Base-by-base conservation (phyloP, 345 rosid genomes). In the Salix arbutifolia region DNA sequence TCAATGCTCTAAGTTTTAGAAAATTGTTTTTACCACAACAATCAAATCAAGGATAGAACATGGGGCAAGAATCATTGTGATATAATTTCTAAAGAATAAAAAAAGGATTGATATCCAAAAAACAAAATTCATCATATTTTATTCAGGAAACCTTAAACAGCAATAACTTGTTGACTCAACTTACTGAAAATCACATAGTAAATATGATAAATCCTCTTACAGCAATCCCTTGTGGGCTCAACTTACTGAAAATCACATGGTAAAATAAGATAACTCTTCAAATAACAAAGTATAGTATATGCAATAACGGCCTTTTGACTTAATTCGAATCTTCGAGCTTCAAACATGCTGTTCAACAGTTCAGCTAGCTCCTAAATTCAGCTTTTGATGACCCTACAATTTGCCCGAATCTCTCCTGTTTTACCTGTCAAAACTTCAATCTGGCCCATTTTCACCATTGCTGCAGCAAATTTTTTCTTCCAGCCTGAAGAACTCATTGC, bases 391-490 rank as follows among this genome's bases (percentile, higher is more conserved):
- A 79, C 78, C 67, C 76, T 38, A 23, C 83, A 75, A 25, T 80
- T 53, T 17, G 69, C 23, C 48, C 83, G 30, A 31, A 80, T 75
- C 72, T 80, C 83, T 38, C 83, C 83, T 0, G 69, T 31, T 31
- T 8, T 40, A 28, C 72, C 83, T 0, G 76, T 79, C 71, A 69
- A 61, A 17, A 69, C 76, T 35, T 61, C 76, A 25, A 80, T 1
- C 44, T 31, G 23, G 37, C 79, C 83, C 83, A 80, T 80, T 67
- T 80, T 80, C 19, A 80, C 78, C 83, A 80, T 80, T 17, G 79
- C 83, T 37, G 75, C 83, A 38, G 76, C 72, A 71, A 80, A 75
- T 48, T 80, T 80, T 21, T 26, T 71, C 53, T 16, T 70, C 79
- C 83, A 80, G 25, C 30, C 35, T n/a, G 53, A 4, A 28, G 67